phyloP scores from a whole-genome alignment of 2,329 filamentous ascomycete species.

The Davidsoniella eucalypti region DNA sequence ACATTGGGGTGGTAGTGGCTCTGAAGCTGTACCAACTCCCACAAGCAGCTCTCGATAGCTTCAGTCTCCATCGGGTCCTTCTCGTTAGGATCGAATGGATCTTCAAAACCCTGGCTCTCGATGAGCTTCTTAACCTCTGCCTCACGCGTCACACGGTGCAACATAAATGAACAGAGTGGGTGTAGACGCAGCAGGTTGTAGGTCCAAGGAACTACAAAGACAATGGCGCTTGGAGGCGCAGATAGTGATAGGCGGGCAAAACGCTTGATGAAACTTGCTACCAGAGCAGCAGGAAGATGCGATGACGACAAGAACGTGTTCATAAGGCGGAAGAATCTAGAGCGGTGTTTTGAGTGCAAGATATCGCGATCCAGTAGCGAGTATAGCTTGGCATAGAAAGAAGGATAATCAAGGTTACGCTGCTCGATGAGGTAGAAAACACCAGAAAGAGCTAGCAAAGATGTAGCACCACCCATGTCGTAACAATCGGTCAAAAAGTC shows the following conservation, averaged over 20 bases:
- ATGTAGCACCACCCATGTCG: conserved; percentile 68
- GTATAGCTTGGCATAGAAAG: conserved; percentile 88
- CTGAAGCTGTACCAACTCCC: conserved; percentile 85
- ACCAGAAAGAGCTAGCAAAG: conserved; percentile 75
- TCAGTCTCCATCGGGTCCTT: conserved; percentile 67
- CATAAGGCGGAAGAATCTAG: conserved; percentile 79
- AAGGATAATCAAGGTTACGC: conserved; percentile 88
- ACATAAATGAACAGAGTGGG: conserved; percentile 86
- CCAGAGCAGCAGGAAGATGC: conserved; percentile 76
- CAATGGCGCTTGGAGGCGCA: conserved; percentile 77
- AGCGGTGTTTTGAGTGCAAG: conserved; percentile 85
- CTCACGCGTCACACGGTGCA: conserved; percentile 58
- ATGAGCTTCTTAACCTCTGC: conserved; percentile 40
- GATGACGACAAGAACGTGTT: conserved; percentile 83
- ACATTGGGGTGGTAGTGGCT: conserved; percentile 95
- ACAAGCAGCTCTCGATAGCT: conserved; percentile 83
- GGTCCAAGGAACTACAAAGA: conserved; percentile 77
- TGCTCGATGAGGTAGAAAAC: conserved; percentile 90
- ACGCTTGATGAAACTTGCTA: conserved; percentile 95
- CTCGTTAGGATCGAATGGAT: conserved; percentile 65
- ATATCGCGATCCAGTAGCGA: conserved; percentile 74
- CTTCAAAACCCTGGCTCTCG: conserved; percentile 42
- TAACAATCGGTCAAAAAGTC: conserved; percentile 96
- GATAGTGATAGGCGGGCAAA: conserved; percentile 70
- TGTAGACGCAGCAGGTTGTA: conserved; percentile 90